Conservation (phyloP, 75 land plant species). For the Sequoia sempervirens region DNA sequence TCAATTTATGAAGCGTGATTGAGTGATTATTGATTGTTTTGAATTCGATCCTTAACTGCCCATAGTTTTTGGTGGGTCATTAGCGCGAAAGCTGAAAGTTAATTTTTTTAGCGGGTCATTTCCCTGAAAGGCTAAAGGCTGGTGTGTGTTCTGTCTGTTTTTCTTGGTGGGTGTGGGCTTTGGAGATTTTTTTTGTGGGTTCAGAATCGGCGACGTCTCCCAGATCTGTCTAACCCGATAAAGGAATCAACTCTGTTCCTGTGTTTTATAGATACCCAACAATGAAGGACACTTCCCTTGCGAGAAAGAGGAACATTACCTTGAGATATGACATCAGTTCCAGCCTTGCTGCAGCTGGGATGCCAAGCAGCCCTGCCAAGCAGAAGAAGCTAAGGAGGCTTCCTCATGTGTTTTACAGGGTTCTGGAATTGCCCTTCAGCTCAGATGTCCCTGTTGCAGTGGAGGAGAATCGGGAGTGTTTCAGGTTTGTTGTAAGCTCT, state of each 20-base stretch:
- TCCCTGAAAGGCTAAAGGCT: background rate
- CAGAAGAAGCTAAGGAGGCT: constrained; percentile 68
- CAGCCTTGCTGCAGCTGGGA: constrained; percentile 9
- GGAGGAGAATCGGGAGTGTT: constrained; percentile 31
- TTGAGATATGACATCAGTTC: constrained; percentile 16
- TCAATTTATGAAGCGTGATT: background rate
- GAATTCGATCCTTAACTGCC: background rate
- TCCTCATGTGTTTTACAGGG: constrained; percentile 69
- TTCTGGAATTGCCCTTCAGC: constrained; percentile 66
- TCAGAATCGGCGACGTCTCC: too few species aligned
- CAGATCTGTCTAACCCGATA: too few species aligned
- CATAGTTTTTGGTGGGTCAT: background rate
- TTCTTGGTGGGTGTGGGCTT: background rate
- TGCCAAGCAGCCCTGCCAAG: background rate
- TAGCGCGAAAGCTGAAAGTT: background rate
- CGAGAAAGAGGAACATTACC: constrained; percentile 27
- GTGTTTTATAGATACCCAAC: background rate
- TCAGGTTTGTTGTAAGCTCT: constrained; percentile 41
- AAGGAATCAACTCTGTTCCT: background rate
- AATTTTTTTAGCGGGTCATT: background rate
- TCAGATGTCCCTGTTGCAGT: constrained; percentile 64
- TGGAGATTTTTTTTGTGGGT: background rate
- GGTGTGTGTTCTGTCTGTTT: background rate
- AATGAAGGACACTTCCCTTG: background rate
- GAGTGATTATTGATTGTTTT: background rate